Evolutionary conservation across 805 yeast species (phyloP).

Genomic region (Clavispora phyllophila): DNA sequence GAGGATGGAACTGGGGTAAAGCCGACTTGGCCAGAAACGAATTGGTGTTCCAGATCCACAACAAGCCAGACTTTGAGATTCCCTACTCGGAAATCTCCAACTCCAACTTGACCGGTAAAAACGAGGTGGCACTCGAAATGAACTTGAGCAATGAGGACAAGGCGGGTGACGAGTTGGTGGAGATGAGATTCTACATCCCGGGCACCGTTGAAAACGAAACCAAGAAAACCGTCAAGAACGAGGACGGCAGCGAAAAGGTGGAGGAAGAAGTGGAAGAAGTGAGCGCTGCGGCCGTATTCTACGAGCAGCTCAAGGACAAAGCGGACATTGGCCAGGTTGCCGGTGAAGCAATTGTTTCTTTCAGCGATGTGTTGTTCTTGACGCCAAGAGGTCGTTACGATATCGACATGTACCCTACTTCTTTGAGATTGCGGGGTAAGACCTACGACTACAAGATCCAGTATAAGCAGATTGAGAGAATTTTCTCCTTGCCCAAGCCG

Average conservation of each 20-base stretch:
- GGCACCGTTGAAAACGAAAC: conserved; percentile 64
- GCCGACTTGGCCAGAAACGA: conserved; percentile 90
- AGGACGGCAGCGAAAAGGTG: conserved; percentile 26
- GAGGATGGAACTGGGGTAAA: conserved; percentile 99
- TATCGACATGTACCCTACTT: conserved; percentile 83
- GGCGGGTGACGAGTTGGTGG: conserved; percentile 95
- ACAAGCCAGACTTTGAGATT: conserved; percentile 86
- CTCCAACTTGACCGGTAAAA: conserved; percentile 84
- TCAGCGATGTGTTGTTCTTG: conserved; percentile 82
- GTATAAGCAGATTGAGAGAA: conserved; percentile 82
- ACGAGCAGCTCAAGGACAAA: conserved; percentile 84
- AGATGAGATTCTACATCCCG: conserved; percentile 88
- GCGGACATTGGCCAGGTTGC: conserved; percentile 94
- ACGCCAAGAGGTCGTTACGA: conserved; percentile 99
- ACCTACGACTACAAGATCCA: conserved; percentile 96
- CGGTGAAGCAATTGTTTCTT: conserved; percentile 92
- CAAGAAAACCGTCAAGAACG: conserved; percentile 23
- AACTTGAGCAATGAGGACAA: conserved; percentile 53
- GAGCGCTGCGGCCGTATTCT: conserved; percentile 78
- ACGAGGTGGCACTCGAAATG: conserved; percentile 89
- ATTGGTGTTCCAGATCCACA: conserved; percentile 76
- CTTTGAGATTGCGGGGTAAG: conserved; percentile 90
- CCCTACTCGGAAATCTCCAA: conserved; percentile 79
- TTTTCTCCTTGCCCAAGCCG: conserved; percentile 88
- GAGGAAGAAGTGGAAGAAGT: conserved; percentile 42